A percentile compares a stretch with the other conserved stretches of the same genome.
These are phyloP conservation scores for Halenospora varia DNA, from an alignment of 495 filamentous ascomycete genomes.

Conservation along the genomic window DNA sequence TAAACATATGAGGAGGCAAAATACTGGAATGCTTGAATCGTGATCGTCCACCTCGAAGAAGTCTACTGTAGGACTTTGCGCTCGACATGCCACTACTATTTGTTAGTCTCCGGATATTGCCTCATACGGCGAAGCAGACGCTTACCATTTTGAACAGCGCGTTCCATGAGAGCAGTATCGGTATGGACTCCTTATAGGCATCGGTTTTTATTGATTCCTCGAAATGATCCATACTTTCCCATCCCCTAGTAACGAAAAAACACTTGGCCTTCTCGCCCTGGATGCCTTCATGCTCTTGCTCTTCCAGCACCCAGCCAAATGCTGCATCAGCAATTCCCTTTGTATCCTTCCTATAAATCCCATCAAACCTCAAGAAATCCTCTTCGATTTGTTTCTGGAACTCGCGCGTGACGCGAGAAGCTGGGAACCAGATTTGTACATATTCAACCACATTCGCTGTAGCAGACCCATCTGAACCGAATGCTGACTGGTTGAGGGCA, in stretches of 20 bases:
- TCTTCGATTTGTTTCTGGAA: neutral
- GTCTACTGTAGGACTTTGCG: too few relatives aligned
- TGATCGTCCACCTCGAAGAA: too few relatives aligned
- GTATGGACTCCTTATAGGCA: constrained; percentile 2
- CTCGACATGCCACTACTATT: constrained; percentile 3
- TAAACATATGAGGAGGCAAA: too few relatives aligned
- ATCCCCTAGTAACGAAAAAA: constrained; percentile 4
- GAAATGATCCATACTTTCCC: constrained; percentile 3
- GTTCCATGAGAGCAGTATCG: neutral
- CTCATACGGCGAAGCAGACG: neutral
- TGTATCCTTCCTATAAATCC: neutral
- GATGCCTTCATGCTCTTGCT: constrained; percentile 8
- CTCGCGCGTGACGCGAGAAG: neutral
- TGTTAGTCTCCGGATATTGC: neutral
- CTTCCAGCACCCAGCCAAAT: constrained; percentile 9
- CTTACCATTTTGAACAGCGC: constrained; percentile 1
- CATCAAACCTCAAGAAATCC: neutral
- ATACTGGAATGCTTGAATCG: too few relatives aligned
- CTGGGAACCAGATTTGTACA: neutral
- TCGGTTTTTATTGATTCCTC: neutral
- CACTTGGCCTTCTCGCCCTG: constrained; percentile 3
- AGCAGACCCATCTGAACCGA: neutral
- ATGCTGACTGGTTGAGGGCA: neutral
- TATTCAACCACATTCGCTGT: neutral
- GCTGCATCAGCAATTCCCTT: neutral